Evolutionary conservation across 164 flowering plant species (phyloP).

Genomic region (Nymphaea thermarum): DNA sequence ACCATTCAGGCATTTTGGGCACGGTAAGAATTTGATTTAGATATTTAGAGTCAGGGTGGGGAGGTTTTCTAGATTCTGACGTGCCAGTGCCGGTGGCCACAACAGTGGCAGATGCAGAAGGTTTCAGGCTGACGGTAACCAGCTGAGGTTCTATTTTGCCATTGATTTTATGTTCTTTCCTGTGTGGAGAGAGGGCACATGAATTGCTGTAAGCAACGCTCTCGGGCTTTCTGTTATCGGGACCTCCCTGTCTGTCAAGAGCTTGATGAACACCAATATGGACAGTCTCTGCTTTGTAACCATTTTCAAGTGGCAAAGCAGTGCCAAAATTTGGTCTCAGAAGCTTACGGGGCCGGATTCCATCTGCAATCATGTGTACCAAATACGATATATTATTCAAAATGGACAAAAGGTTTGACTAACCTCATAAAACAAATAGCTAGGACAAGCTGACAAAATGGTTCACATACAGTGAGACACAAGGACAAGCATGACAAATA

Average conservation of each 20-base stretch:
- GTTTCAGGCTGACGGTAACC: neutral
- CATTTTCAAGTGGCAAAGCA: slow-evolving; percentile 30
- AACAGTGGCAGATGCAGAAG: neutral
- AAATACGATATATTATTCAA: no score
- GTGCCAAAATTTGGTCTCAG: slow-evolving; percentile 25
- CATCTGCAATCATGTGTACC: slow-evolving; percentile 28
- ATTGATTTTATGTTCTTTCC: slow-evolving; percentile 37
- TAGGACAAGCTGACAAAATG: no score
- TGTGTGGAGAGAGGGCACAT: neutral
- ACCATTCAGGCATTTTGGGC: slow-evolving; percentile 53
- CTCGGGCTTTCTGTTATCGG: slow-evolving; percentile 18
- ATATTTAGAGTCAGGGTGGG: slow-evolving; percentile 67
- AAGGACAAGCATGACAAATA: neutral
- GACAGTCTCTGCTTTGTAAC: slow-evolving; percentile 25
- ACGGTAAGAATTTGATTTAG: slow-evolving; percentile 39
- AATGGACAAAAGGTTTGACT: no score
- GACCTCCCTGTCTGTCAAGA: slow-evolving; percentile 19
- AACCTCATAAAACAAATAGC: no score
- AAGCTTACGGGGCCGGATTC: slow-evolving; percentile 34
- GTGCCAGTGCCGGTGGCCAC: neutral
- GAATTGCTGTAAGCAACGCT: neutral
- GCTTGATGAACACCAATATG: slow-evolving; percentile 16
- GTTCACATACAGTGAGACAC: neutral
- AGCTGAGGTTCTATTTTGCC: slow-evolving; percentile 31
- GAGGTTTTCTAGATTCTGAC: slow-evolving; percentile 20